Percentiles rank a stretch among this genome's conserved stretches.
phyloP scores from a whole-genome alignment of 176 grass and related monocot genomes.

The Aegilops speltoides region DNA sequence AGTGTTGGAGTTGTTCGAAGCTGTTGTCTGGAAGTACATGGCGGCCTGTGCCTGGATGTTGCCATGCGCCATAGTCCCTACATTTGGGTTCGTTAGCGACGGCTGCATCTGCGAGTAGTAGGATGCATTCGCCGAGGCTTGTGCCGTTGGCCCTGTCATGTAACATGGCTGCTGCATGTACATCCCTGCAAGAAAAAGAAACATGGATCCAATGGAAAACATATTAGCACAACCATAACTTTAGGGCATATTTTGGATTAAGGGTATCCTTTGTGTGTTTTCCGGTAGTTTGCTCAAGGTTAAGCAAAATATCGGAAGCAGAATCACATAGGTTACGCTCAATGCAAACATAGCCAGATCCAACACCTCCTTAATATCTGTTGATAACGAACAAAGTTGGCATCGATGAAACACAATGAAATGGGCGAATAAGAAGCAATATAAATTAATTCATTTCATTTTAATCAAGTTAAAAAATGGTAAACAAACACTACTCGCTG shows the following conservation, averaged over 20 bases:
- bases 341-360: too few relatives aligned
- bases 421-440: not conserved
- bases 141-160: not conserved
- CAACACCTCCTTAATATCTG: too few relatives aligned
- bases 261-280: too few relatives aligned
- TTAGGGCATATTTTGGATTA: too few relatives aligned
- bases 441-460: not conserved
- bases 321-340: too few relatives aligned
- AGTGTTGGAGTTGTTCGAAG: not conserved
- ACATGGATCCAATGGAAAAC: not conserved
- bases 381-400: too few relatives aligned
- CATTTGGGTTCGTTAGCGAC: too few relatives aligned
- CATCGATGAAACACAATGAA: not conserved
- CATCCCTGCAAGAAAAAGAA: constrained; percentile 31
- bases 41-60: not conserved
- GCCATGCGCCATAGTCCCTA: not conserved
- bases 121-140: not conserved
- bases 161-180: constrained; percentile 30
- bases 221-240: not conserved
- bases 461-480: not conserved
- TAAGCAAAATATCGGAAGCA: too few relatives aligned
- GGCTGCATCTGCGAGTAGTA: constrained; percentile 17
- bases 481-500: not conserved
- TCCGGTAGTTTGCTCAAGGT: too few relatives aligned
- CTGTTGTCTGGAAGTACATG: not conserved